Conservation (phyloP, 176 grass and related monocot species). For the Hsuehochloa calcarea region DNA sequence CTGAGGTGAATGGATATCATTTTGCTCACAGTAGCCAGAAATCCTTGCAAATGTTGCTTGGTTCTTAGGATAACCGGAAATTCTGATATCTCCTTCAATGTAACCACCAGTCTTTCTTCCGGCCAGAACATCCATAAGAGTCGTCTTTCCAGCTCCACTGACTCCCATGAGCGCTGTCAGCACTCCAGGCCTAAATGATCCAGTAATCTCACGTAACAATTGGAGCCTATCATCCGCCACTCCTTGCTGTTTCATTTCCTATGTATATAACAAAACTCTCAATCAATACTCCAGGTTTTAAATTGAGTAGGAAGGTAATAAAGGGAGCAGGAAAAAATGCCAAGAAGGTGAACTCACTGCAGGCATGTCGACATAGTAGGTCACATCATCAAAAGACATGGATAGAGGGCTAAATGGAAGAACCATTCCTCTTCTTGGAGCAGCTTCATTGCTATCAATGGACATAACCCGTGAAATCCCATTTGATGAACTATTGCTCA, state of each 20-base stretch:
- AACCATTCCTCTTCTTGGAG: conserved; percentile 49
- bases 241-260: conserved; percentile 99
- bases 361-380: conserved; percentile 98
- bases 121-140: conserved; percentile 97
- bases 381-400: conserved; percentile 95
- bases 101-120: conserved; percentile 98
- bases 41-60: conserved; percentile 97
- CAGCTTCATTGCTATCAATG: conserved; percentile 38
- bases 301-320: conserved; percentile 17
- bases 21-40: conserved; percentile 98
- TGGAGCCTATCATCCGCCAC: conserved; percentile 90
- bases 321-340: conserved; percentile 25
- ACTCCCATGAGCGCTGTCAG: conserved; percentile 98
- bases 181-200: conserved; percentile 82
- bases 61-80: conserved; percentile 87
- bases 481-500: conserved; percentile 55
- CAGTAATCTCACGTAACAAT: conserved; percentile 72
- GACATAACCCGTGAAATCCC: conserved; percentile 56
- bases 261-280: conserved; percentile 2
- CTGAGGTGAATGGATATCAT: conserved; percentile 99
- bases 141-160: conserved; percentile 96
- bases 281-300: conserved; percentile 25
- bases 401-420: conserved; percentile 72
- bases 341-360: conserved; percentile 54
- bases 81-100: conserved; percentile 94